A percentile compares a stretch with the other conserved stretches of the same genome.
phyloP scores from a whole-genome alignment of 208 protist genomes.

The Histomonas meleagridis region DNA sequence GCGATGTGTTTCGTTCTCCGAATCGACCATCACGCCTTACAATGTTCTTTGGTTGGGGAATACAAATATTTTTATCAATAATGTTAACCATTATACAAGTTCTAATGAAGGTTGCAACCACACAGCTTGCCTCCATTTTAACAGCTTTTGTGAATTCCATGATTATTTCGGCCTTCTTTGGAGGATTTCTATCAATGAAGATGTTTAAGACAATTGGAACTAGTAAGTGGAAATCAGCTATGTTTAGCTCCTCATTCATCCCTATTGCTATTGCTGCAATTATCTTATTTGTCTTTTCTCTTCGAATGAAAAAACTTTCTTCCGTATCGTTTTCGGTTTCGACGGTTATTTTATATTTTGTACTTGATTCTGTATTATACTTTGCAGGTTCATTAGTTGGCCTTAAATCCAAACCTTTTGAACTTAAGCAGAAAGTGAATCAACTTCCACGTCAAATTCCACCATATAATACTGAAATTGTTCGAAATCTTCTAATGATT shows the following conservation, averaged over 20 bases:
- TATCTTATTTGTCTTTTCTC: not conserved
- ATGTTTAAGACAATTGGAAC: not conserved
- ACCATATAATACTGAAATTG: too few species aligned
- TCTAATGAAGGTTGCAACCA: too few species aligned
- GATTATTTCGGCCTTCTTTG: not conserved
- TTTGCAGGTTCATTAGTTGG: not conserved
- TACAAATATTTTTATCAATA: not conserved
- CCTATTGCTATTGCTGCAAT: too few species aligned
- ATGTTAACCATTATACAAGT: not conserved
- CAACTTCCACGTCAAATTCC: not conserved
- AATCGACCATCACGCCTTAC: not conserved
- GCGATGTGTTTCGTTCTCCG: constrained; percentile 42
- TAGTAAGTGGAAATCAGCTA: not conserved
- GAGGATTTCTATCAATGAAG: not conserved
- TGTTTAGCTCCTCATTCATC: not conserved
- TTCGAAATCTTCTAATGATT: too few species aligned
- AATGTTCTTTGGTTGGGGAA: not conserved
- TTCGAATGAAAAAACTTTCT: too few species aligned
- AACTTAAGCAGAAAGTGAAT: not conserved
- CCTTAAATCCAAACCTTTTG: not conserved
- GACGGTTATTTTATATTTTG: not conserved
- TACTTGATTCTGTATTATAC: too few species aligned
- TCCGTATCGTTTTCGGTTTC: too few species aligned
- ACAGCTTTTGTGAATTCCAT: not conserved
- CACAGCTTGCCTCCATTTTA: not conserved